phyloP scores from a whole-genome alignment of 2,329 filamentous ascomycete genomes.

The Aspergillus chevalieri region DNA sequence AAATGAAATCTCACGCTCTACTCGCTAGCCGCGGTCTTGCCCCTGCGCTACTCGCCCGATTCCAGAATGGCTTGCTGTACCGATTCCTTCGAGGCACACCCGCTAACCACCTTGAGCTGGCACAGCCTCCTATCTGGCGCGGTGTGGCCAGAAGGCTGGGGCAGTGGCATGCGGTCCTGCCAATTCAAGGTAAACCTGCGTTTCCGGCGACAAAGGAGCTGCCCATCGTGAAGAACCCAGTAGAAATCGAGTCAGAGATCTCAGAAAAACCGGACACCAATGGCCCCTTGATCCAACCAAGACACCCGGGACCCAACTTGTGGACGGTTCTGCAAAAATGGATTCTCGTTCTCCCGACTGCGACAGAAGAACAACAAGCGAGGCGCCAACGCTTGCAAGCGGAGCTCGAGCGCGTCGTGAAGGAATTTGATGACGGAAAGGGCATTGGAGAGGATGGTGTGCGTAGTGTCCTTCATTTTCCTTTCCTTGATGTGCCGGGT shows the following conservation, averaged over 20 bases:
- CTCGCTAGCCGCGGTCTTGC: conserved; percentile 78
- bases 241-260: conserved; percentile 15
- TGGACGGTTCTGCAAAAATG: conserved; percentile 97
- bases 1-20: conserved; percentile 69
- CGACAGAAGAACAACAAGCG: conserved; percentile 61
- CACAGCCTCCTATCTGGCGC: conserved; percentile 67
- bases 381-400: conserved; percentile 64
- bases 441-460: conserved; percentile 71
- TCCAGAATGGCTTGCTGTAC: conserved; percentile 94
- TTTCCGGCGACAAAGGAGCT: conserved; percentile 10
- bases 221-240: conserved; percentile 13
- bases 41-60: conserved; percentile 79
- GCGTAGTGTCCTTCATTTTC: conserved; percentile 21
- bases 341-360: conserved; percentile 75
- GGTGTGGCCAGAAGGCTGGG: conserved; percentile 79
- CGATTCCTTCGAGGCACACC: conserved; percentile 77
- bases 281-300: conserved; percentile 46
- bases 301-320: conserved; percentile 72
- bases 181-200: conserved; percentile 41
- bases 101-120: conserved; percentile 73
- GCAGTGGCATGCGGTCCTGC: conserved; percentile 80
- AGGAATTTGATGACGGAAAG: conserved; percentile 66
- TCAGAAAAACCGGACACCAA: conserved; percentile 10
- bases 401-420: conserved; percentile 66
- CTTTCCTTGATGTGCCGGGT: background rate